A percentile compares a stretch with the other conserved stretches of the same genome.
These are phyloP conservation scores for Populus tremula DNA, from an alignment of 345 rosid species.

Conservation along the genomic window DNA sequence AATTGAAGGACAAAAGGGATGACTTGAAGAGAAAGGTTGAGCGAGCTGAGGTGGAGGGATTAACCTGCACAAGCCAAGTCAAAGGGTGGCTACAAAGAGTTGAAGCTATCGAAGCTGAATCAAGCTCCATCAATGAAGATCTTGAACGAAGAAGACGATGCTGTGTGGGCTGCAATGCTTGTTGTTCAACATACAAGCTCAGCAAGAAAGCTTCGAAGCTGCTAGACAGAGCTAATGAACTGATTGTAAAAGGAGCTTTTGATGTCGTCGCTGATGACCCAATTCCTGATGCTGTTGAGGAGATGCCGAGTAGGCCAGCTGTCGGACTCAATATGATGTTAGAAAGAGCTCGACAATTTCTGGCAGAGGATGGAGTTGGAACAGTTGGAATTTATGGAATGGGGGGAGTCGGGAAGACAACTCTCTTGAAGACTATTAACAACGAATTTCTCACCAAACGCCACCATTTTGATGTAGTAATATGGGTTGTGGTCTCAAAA, in stretches of 20 bases:
- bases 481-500: constrained; percentile 41
- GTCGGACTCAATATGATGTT: constrained; percentile 16
- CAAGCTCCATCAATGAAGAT: constrained; percentile 2
- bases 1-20: constrained; percentile 19
- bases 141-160: background rate
- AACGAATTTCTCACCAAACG: constrained; percentile 19
- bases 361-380: constrained; percentile 17
- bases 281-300: constrained; percentile 4
- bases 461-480: constrained; percentile 29
- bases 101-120: constrained; percentile 13
- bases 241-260: constrained; percentile 7
- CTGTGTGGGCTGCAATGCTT: background rate
- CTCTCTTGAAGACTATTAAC: constrained; percentile 21
- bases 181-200: background rate
- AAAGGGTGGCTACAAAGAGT: constrained; percentile 23
- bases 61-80: constrained; percentile 14
- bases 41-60: constrained; percentile 13
- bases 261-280: background rate
- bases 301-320: constrained; percentile 21
- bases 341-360: constrained; percentile 9
- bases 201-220: constrained; percentile 21
- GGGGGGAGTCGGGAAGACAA: constrained; percentile 30
- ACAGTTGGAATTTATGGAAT: constrained; percentile 22
- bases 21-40: constrained; percentile 14
- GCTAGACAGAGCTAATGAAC: background rate